A percentile compares a stretch with the other conserved stretches of the same genome.
Evolutionary conservation across 1,284 basidiomycete species (phyloP).

Genomic region (Filobasidium uniguttulatum): DNA sequence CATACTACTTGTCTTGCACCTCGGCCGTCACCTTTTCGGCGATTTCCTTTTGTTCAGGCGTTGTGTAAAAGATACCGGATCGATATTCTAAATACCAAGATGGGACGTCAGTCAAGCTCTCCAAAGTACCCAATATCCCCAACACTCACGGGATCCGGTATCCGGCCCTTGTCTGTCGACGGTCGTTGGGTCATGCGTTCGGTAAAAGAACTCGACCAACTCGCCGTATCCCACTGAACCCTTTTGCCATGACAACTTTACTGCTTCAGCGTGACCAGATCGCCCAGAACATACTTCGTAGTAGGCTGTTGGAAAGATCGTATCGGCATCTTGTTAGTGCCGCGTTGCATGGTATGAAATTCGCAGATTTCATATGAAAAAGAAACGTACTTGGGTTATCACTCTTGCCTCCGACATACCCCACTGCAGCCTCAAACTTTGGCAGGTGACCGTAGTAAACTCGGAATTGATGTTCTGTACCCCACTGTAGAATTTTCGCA

Average conservation of each 20-base stretch:
- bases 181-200: conserved; percentile 88
- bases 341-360: too few relatives aligned
- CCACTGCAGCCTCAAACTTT: conserved; percentile 53
- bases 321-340: too few relatives aligned
- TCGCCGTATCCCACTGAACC: conserved; percentile 61
- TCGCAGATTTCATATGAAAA: neutral
- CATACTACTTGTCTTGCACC: conserved; percentile 64
- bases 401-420: conserved; percentile 64
- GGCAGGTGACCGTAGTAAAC: conserved; percentile 53
- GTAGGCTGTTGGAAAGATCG: conserved; percentile 41
- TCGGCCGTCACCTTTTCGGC: conserved; percentile 70
- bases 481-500: conserved; percentile 54
- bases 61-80: conserved; percentile 75
- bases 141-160: conserved; percentile 54
- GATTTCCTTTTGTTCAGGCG: conserved; percentile 56
- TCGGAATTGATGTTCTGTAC: conserved; percentile 71
- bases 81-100: conserved; percentile 57
- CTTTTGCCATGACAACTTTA: conserved; percentile 75
- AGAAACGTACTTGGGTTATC: conserved; percentile 18
- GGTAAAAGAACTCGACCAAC: conserved; percentile 78
- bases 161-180: conserved; percentile 64
- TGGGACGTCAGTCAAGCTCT: neutral
- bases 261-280: conserved; percentile 82
- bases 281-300: conserved; percentile 61
- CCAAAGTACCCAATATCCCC: neutral